phyloP scores from a whole-genome alignment of 768 basidiomycete genomes.

The Tulasnella sp. region DNA sequence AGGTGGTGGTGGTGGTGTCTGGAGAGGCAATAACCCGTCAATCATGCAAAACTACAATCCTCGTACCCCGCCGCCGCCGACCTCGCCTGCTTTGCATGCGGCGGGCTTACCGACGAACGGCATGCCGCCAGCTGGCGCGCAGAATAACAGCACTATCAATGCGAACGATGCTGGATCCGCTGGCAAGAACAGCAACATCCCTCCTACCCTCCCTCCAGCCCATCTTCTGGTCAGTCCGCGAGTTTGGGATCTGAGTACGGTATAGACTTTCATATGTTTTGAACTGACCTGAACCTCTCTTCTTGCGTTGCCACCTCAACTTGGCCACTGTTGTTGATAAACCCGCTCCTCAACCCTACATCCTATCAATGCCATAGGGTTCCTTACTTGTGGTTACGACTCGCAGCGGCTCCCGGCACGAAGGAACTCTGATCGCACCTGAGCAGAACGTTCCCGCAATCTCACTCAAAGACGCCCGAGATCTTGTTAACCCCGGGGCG shows the following conservation, averaged over 20 bases:
- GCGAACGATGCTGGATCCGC: too few species aligned
- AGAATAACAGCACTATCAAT: too few species aligned
- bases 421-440: slow-evolving; percentile 45
- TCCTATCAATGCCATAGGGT: slow-evolving; percentile 36
- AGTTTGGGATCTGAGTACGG: too few species aligned
- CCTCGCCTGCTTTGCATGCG: too few species aligned
- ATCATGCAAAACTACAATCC: slow-evolving; percentile 15
- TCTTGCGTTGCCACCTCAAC: not conserved
- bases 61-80: slow-evolving; percentile 2
- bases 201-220: slow-evolving; percentile 9
- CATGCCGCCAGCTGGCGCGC: too few species aligned
- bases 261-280: too few species aligned
- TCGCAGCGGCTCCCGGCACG: slow-evolving; percentile 59
- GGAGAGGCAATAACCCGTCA: slow-evolving; percentile 13
- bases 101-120: too few species aligned
- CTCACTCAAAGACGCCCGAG: slow-evolving; percentile 66
- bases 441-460: slow-evolving; percentile 36
- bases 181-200: too few species aligned
- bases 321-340: not conserved
- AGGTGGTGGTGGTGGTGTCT: slow-evolving; percentile 7
- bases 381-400: slow-evolving; percentile 67
- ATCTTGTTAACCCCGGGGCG: slow-evolving; percentile 51
- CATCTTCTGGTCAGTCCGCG: slow-evolving; percentile 4
- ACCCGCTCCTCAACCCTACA: not conserved
- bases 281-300: not conserved